phyloP scores from a whole-genome alignment of 1,139 yeast species.

The Keqinozyma sinolaborantium region DNA sequence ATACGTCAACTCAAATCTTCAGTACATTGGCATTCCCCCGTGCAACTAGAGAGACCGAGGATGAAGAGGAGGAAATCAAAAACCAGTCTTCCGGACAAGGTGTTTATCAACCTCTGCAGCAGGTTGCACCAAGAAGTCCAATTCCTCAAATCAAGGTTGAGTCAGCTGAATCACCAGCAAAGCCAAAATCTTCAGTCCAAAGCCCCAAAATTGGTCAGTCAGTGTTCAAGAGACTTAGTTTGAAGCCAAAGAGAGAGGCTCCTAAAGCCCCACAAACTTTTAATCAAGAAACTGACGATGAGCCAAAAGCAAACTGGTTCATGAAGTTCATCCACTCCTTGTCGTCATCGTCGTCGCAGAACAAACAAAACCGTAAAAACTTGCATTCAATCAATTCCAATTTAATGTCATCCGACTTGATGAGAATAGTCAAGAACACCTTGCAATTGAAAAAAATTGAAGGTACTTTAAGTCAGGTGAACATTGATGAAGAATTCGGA shows the following conservation, averaged over 20 bases:
- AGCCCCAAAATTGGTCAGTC: no score
- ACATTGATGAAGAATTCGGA: slow-evolving; percentile 42
- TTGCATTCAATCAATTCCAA: slow-evolving; percentile 32
- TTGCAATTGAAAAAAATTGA: slow-evolving; percentile 48
- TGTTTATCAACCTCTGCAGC: no score
- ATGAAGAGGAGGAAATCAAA: no score
- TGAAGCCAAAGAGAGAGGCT: slow-evolving; percentile 44
- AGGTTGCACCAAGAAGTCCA: no score
- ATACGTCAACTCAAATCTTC: not conserved
- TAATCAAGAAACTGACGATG: slow-evolving; percentile 5
- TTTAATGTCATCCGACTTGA: slow-evolving; percentile 26
- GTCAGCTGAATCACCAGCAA: no score
- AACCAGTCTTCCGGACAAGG: no score
- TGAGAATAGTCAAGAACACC: slow-evolving; percentile 35
- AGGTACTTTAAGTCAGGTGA: slow-evolving; percentile 44
- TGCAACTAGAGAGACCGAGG: not conserved
- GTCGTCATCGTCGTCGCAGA: slow-evolving; percentile 9
- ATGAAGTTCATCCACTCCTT: slow-evolving; percentile 31
- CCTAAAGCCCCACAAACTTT: slow-evolving; percentile 33
- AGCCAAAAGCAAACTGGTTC: slow-evolving; percentile 31
- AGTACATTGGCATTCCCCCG: not conserved
- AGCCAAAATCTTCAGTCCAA: no score
- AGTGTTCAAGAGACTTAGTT: slow-evolving; percentile 27
- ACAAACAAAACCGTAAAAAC: slow-evolving; percentile 9
- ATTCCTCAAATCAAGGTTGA: no score